phyloP scores from a whole-genome alignment of 257 asterid genomes.

The Phtheirospermum japonicum region DNA sequence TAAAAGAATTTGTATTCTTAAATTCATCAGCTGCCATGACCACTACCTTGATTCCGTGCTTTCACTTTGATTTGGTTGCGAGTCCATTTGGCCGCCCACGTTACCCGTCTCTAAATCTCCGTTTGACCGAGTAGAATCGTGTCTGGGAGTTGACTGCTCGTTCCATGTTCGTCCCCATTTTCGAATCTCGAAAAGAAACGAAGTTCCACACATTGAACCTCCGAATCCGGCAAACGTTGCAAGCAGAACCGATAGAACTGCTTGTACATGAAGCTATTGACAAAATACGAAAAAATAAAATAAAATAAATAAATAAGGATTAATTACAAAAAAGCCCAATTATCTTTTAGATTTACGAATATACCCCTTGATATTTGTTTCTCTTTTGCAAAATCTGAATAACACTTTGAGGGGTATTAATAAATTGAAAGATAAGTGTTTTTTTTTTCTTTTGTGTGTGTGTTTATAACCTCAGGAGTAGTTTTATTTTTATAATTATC shows the following conservation, averaged over 20 bases:
- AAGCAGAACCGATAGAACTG: constrained; percentile 66
- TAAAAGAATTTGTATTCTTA: too few relatives aligned
- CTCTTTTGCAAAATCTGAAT: too few relatives aligned
- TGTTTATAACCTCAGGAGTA: too few relatives aligned
- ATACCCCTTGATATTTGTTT: too few relatives aligned
- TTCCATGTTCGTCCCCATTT: constrained; percentile 51
- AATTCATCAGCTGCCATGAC: constrained; percentile 24
- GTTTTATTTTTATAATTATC: not conserved
- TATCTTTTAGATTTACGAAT: not conserved
- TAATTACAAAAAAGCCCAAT: not conserved
- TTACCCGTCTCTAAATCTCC: constrained; percentile 35
- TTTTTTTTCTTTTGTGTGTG: too few relatives aligned
- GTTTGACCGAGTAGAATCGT: constrained; percentile 34
- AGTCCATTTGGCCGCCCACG: constrained; percentile 30
- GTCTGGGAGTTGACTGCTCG: constrained; percentile 35
- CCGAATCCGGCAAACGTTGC: constrained; percentile 89
- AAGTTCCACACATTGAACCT: constrained; percentile 82
- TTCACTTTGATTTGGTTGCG: constrained; percentile 35
- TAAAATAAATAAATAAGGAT: not conserved
- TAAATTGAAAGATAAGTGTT: too few relatives aligned
- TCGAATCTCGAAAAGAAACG: constrained; percentile 52
- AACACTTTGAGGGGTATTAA: too few relatives aligned
- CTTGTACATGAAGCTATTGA: constrained; percentile 67
- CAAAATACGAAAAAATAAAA: too few relatives aligned
- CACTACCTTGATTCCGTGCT: constrained; percentile 31